Evolutionary conservation across 2,329 filamentous ascomycete genomes (phyloP), one percentile per base, ranked within the genome.

Genomic region (Thermothelomyces thermophilus): DNA sequence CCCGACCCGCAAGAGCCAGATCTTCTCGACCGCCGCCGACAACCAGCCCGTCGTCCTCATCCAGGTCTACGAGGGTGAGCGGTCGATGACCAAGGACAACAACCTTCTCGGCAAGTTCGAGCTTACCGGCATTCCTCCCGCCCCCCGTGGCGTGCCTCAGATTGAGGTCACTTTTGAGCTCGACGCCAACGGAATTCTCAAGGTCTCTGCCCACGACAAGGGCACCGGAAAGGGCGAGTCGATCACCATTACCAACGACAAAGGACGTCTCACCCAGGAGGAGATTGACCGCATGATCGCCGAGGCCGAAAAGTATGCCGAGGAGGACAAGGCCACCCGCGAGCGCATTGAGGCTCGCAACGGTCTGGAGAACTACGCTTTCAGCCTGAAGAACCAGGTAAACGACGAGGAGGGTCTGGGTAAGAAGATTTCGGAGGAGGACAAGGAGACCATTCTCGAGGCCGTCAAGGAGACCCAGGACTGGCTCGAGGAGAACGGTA

Each of bases 301-400:
- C 61, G 93, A 98, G 75, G 93, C 93, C 56, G 93, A 98, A 88
- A 97, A 97, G 84, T 98, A 93, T 86, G 96, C 96, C 88, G 93
- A 87, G 63, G 93, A 97, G 77, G 93, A 98, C 68, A 91, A 97
- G 79, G 83, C 86, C 70, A 73, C 75, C 65, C 90, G 93, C 77
- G 95, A 91, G 76, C 90, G 90, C 74, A 95, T 98, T 62, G 90
- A 96, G 77, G 86, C 90, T 61, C 85, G 91, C 66, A 97, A 97
- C 74, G 83, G 84, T 60, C 85, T 98, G 53, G 93, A 98, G 83
- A 97, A 96, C 83, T 97, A 97, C 75, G 89, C 89, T 62, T 97
- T 94, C 82, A 90, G 80, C 75, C 77, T 98, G 62, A 97, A 96
- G 86, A 96, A 95, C 84, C 91, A 97, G 79, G 83, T 90, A 75